Evolutionary conservation across 441 rosid genomes (phyloP).

Genomic region (Euphorbia celastroides): DNA sequence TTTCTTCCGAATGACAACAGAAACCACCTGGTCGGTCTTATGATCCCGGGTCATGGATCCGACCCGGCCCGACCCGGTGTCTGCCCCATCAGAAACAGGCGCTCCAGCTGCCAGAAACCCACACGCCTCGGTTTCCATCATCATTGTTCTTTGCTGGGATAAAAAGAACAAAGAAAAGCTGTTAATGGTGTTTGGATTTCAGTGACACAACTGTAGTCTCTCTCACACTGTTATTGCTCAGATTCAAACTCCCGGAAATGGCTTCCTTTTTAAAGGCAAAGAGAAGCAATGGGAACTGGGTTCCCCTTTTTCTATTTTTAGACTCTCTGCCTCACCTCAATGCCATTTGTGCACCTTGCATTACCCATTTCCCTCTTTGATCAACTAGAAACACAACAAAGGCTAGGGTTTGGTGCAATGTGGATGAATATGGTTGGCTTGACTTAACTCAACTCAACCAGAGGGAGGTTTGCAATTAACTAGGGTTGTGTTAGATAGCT

Average conservation of each 20-base stretch:
- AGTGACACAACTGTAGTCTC: conserved; percentile 39
- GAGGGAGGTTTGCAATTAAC: conserved; percentile 21
- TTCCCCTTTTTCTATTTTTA: conserved; percentile 43
- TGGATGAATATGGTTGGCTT: conserved; percentile 27
- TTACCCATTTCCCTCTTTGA: conserved; percentile 35
- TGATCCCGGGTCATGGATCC: conserved; percentile 19
- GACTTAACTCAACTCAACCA: conserved; percentile 18
- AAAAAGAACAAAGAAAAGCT: conserved; percentile 21
- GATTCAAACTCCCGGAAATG: conserved; percentile 45
- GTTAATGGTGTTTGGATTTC: conserved; percentile 46
- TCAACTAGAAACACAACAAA: conserved; percentile 8
- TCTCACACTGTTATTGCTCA: conserved; percentile 35
- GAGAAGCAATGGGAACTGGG: no score
- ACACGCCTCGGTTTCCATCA: conserved; percentile 56
- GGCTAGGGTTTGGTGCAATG: conserved; percentile 26
- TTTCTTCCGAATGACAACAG: conserved; percentile 65
- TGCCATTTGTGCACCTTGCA: conserved; percentile 65
- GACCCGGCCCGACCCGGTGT: conserved; percentile 31
- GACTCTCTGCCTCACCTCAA: conserved; percentile 17
- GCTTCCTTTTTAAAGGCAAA: background rate
- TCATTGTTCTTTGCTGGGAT: conserved; percentile 1
- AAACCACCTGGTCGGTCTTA: conserved; percentile 35
- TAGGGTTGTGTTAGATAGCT: conserved; percentile 15
- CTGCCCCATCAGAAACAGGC: conserved; percentile 28
- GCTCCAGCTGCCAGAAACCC: conserved; percentile 49